Percentiles rank a stretch among this genome's conserved stretches.
Evolutionary conservation across 306 rosid species (phyloP).

Genomic region (Argentina anserina): DNA sequence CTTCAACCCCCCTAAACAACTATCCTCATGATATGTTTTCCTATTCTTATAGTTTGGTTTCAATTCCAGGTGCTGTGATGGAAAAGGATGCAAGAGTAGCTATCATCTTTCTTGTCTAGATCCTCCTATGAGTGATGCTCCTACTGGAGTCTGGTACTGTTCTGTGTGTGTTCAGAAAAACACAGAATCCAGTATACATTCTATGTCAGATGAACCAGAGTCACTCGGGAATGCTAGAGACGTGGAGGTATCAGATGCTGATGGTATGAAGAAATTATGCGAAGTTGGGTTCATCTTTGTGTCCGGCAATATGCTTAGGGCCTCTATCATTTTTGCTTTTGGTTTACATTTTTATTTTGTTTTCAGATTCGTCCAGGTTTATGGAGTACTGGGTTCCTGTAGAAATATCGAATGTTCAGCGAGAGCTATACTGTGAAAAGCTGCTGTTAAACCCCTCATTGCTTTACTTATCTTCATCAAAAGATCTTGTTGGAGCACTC

Average conservation of each 20-base stretch:
- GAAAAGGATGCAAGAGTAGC: conserved; percentile 54
- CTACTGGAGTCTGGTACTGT: conserved; percentile 70
- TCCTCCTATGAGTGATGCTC: conserved; percentile 54
- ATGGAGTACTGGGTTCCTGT: conserved; percentile 94
- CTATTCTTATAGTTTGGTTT: conserved; percentile 1
- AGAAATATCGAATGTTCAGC: conserved; percentile 68
- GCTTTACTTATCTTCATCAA: conserved; percentile 52
- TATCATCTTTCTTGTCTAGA: conserved; percentile 70
- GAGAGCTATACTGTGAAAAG: conserved; percentile 80
- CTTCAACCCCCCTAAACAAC: background rate
- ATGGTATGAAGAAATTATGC: conserved; percentile 39
- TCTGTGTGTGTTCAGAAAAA: conserved; percentile 49
- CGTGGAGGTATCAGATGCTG: conserved; percentile 29
- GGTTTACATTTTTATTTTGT: conserved; percentile 4
- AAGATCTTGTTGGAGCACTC: conserved; percentile 46
- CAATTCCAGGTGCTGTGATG: conserved; percentile 58
- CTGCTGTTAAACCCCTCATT: conserved; percentile 55
- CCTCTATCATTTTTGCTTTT: background rate
- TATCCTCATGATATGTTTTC: background rate
- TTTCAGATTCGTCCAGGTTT: conserved; percentile 47
- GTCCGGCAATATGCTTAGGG: background rate
- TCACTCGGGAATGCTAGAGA: conserved; percentile 47
- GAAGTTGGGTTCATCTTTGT: background rate
- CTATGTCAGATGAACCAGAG: conserved; percentile 63
- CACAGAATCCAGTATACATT: conserved; percentile 54